Base-by-base conservation (phyloP, 305 asterid species). In the Vinca major region DNA sequence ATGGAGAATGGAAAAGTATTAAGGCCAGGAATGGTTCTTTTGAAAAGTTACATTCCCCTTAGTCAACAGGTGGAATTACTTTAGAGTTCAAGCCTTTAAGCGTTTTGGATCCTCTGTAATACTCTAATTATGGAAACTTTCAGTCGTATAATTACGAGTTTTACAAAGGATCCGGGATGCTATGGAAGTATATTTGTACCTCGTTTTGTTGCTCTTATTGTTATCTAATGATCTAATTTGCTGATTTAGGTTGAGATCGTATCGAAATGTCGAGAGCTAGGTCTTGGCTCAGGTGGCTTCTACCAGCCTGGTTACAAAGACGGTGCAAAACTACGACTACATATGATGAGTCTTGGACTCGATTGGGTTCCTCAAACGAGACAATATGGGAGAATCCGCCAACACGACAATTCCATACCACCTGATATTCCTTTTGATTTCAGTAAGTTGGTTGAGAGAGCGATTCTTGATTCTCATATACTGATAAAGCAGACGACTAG, bases 311-410 rank as follows among this genome's bases (percentile, higher is more conserved):
- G 91, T 20, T 88, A 71, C 33, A 4, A 81, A 9, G 82, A 81
- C 67, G 95, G 91, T 54, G 87, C 86, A 48, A 86, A 86, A 75
- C 80, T 88, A 21, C 77, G 78, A 5, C 78, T 88, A 10, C 73
- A 77, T 69, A 86, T 88, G 95, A 88, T 86, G 95, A 86, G 91
- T 63, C 82, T 88, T 12, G 95, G 95, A 73, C 78, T 69, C 1
- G 91, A 86, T 69, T 88, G 95, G 91, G 67, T 86, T 71, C 87
- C 91, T 53, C 86, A 81, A 68, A 82, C 95, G 16, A 81, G 61
- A 78, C 51, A 47, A 41, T 86, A 86, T 45, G 80, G 75, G 45
- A 52, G 68, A 21, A 81, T 2, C 53, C 86, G 89, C 19, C 67
- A 7, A 14, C 79, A 78, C 65, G 95, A 88, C 66, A 57, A 74